phyloP scores from a whole-genome alignment of 2,329 filamentous ascomycete genomes.

The Graphiopsis chlorocephala region DNA sequence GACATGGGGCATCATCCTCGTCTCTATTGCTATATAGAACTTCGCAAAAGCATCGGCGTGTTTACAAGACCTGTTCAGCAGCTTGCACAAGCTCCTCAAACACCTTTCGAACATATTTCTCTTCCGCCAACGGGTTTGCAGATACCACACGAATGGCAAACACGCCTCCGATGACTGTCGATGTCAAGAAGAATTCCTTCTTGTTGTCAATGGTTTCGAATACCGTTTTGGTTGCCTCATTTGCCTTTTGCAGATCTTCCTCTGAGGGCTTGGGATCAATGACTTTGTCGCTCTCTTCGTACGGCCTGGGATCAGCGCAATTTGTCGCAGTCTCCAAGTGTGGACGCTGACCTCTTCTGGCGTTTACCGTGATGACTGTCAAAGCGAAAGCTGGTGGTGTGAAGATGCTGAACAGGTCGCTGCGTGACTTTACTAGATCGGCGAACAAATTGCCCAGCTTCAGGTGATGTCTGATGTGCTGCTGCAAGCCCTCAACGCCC shows the following conservation, averaged over 20 bases:
- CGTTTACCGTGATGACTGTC: slow-evolving; percentile 68
- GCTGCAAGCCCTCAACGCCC: slow-evolving; percentile 71
- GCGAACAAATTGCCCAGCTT: slow-evolving; percentile 69
- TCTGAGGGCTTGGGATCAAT: slow-evolving; percentile 31
- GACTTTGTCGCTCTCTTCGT: slow-evolving; percentile 28
- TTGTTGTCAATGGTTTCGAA: slow-evolving; percentile 71
- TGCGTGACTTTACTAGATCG: slow-evolving; percentile 53
- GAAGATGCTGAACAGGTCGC: slow-evolving; percentile 73
- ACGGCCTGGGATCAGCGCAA: slow-evolving; percentile 26
- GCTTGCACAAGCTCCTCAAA: slow-evolving; percentile 70
- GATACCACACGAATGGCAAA: slow-evolving; percentile 82
- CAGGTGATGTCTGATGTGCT: slow-evolving; percentile 69
- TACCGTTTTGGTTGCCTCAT: slow-evolving; percentile 68
- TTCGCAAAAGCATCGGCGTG: not conserved
- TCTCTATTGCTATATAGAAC: not conserved
- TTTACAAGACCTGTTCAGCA: slow-evolving; percentile 54
- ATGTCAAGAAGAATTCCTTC: slow-evolving; percentile 81
- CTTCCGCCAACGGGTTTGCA: slow-evolving; percentile 65
- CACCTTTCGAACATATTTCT: slow-evolving; percentile 67
- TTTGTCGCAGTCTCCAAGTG: slow-evolving; percentile 26
- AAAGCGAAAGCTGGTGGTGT: slow-evolving; percentile 74
- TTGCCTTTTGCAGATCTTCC: slow-evolving; percentile 54
- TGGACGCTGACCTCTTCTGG: slow-evolving; percentile 30
- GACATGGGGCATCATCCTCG: not conserved
- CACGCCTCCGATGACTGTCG: slow-evolving; percentile 66